Conservation (phyloP, 108 stramenopile genomes). For the Discostella stelligeroides region DNA sequence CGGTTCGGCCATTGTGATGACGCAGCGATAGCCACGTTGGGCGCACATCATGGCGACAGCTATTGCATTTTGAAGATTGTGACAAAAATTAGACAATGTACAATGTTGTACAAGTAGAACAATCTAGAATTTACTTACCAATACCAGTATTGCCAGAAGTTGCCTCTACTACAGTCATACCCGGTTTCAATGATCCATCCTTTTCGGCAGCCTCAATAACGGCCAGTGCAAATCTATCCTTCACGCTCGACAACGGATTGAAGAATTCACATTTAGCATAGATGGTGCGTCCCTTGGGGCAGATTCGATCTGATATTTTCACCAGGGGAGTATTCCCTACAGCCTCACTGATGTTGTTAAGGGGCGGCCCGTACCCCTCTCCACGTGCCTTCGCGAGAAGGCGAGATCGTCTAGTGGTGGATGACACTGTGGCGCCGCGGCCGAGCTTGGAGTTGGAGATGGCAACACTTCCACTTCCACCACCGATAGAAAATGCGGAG, state of each 20-base stretch:
- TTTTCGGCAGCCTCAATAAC: constrained; percentile 83
- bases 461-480: neutral
- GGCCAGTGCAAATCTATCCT: constrained; percentile 82
- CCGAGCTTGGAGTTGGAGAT: neutral
- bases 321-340: constrained; percentile 59
- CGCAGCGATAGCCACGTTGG: constrained; percentile 68
- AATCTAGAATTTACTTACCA: too few relatives aligned
- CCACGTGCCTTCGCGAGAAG: constrained; percentile 3
- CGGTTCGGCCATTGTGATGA: constrained; percentile 64
- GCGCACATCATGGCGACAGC: constrained; percentile 43
- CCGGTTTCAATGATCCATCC: constrained; percentile 70
- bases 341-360: constrained; percentile 42
- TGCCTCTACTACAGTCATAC: constrained; percentile 89
- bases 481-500: neutral
- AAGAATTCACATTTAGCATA: constrained; percentile 76
- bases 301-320: constrained; percentile 34
- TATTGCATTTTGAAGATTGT: too few relatives aligned
- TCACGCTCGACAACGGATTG: constrained; percentile 82
- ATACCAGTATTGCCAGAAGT: constrained; percentile 93
- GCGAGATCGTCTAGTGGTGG: neutral
- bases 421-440: neutral
- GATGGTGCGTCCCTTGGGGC: constrained; percentile 55
- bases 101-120: neutral
- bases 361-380: constrained; percentile 27
- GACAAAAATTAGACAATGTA: too few relatives aligned